Conservation (phyloP, 371 early-diverging fungal species). For the Rhizopus sp. region DNA sequence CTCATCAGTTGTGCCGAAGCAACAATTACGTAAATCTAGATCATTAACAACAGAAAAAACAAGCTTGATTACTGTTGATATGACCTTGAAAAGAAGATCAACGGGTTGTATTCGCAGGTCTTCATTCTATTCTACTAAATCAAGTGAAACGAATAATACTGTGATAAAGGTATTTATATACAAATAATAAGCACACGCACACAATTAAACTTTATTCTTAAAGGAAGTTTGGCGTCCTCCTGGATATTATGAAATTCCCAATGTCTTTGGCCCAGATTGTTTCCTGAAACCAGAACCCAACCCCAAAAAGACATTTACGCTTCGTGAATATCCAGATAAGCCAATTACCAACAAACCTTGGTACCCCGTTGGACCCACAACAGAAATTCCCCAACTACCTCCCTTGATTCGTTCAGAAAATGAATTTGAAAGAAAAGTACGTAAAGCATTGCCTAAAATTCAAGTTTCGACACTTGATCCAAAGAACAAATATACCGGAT, state of each 20-base stretch:
- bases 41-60: conserved; percentile 40
- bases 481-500: conserved; percentile 43
- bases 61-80: conserved; percentile 28
- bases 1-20: not conserved
- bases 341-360: conserved; percentile 29
- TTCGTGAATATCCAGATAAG: conserved; percentile 31
- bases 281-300: conserved; percentile 42
- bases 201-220: not conserved
- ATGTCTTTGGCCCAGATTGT: conserved; percentile 45
- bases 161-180: conserved; percentile 7
- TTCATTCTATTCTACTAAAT: conserved; percentile 28
- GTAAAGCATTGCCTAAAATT: conserved; percentile 45
- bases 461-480: conserved; percentile 46
- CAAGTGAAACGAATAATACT: conserved; percentile 10
- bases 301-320: conserved; percentile 14
- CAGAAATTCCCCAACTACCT: conserved; percentile 47
- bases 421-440: conserved; percentile 45
- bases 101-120: conserved; percentile 47
- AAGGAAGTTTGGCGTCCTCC: conserved; percentile 49
- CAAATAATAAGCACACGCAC: not conserved
- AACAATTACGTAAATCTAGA: conserved; percentile 41
- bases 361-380: conserved; percentile 42
- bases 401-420: conserved; percentile 49
- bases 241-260: conserved; percentile 48
- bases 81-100: conserved; percentile 46